These are phyloP conservation scores for Lipomyces oligophaga DNA, from an alignment of 805 yeast genomes.

Conservation along the genomic window DNA sequence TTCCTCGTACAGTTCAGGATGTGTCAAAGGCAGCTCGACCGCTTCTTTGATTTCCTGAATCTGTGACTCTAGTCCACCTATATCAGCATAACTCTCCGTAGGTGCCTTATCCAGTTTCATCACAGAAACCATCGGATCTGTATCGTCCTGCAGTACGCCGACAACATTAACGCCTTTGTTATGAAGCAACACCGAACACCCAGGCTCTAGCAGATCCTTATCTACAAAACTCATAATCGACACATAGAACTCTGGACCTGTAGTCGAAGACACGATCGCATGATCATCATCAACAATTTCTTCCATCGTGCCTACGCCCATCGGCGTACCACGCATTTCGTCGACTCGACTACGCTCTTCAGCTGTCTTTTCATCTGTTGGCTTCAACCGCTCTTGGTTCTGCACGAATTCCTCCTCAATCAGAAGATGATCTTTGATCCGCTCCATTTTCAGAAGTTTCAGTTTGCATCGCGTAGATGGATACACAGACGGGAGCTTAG, in stretches of 20 bases:
- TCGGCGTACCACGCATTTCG: conserved; percentile 92
- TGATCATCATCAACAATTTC: conserved; percentile 98
- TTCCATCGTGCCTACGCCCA: conserved; percentile 93
- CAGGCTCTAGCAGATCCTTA: conserved; percentile 92
- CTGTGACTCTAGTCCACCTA: conserved; percentile 93
- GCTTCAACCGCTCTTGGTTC: conserved; percentile 90
- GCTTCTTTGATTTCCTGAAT: conserved; percentile 98
- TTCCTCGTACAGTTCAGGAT: conserved; percentile 94
- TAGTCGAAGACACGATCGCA: conserved; percentile 92
- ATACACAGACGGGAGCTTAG: conserved; percentile 78
- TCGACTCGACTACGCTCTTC: conserved; percentile 95
- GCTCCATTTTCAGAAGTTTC: conserved; percentile 84
- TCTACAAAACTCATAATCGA: conserved; percentile 95
- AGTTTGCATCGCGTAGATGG: conserved; percentile 94
- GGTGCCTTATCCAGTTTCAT: conserved; percentile 98
- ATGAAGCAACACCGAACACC: conserved; percentile 90
- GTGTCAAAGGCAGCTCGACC: conserved; percentile 91
- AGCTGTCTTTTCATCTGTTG: conserved; percentile 92
- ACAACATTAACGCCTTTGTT: conserved; percentile 93
- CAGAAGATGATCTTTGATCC: conserved; percentile 92
- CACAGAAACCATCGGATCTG: conserved; percentile 96
- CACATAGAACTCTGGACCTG: conserved; percentile 97
- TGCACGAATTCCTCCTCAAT: conserved; percentile 91
- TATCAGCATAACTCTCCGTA: conserved; percentile 91
- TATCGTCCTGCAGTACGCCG: conserved; percentile 97